Base-by-base conservation (phyloP, 345 rosid genomes). In the Melastoma malabathricum region DNA sequence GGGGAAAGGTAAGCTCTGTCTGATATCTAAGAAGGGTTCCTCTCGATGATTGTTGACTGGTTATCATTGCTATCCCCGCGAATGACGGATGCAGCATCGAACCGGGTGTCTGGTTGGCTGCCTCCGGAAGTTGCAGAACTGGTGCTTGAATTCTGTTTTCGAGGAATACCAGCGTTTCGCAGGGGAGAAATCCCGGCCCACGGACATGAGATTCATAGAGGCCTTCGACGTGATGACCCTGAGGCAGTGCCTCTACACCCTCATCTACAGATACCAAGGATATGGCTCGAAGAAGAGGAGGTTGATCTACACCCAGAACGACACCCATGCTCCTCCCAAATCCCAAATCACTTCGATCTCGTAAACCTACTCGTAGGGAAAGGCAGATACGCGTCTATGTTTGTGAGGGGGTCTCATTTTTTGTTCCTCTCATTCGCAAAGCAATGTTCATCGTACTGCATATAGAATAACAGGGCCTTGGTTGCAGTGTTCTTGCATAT, bases 71-170 rank as follows among this genome's bases (percentile, higher is more conserved):
- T 10, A 16, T 45, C 10, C 5, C 25, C 50, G 41, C 39, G 25
- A 22, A 22, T 22, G 25, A 4, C 25, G 25, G 25, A 8, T 74
- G 68, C 94, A 87, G 96, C 96, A 84, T 56, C 78, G 94, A 44
- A 88, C 97, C 0, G 94, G 97, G 56, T 73, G 83, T 65, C 79
- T 88, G 9, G 94, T 88, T 43, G 96, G 87, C 19, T 84, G 94
- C 76, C 67, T 84, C 67, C 77, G 96, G 64, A 87, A 87, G 66
- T 60, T 81, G 18, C 94, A 87, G 54, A 64, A 76, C 18, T 87
- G 96, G 96, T 82, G 88, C 41, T 60, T 84, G 66, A 64, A 84
- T 19, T 78, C 94, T 0, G 81, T 78, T 46, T 70, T 74, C 3
- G 92, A 88, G 59, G 97, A 88, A 53, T 88, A 88, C 69, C 69